These are phyloP conservation scores for Geotrichum histeridarum DNA, from an alignment of 1,139 yeast genomes.

Conservation along the genomic window DNA sequence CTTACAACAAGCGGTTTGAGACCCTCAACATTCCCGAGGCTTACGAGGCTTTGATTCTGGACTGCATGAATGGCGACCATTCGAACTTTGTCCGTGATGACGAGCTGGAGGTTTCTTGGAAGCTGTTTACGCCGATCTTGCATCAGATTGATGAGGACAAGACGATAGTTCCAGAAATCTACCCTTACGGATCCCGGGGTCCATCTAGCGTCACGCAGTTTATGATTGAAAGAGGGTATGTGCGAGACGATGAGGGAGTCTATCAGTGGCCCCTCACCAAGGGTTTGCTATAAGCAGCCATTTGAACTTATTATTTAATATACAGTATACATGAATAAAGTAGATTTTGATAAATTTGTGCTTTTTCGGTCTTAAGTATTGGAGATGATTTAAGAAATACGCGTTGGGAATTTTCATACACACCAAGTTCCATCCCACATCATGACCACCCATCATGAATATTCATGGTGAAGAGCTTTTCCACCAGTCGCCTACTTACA, in stretches of 20 bases:
- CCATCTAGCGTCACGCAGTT: slow-evolving; percentile 62
- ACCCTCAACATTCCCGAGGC: slow-evolving; percentile 83
- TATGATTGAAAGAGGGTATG: slow-evolving; percentile 65
- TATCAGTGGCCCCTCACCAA: too few relatives aligned
- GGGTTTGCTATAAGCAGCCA: too few relatives aligned
- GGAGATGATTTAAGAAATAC: too few relatives aligned
- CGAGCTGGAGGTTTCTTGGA: slow-evolving; percentile 92
- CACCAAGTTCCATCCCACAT: neutral
- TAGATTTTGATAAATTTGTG: too few relatives aligned
- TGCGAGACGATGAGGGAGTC: slow-evolving; percentile 41
- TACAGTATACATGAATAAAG: too few relatives aligned
- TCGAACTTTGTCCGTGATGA: slow-evolving; percentile 97
- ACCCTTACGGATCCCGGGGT: slow-evolving; percentile 90
- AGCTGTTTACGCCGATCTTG: slow-evolving; percentile 83
- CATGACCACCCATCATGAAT: neutral
- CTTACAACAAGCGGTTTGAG: slow-evolving; percentile 77
- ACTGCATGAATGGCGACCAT: slow-evolving; percentile 86
- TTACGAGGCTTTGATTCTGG: slow-evolving; percentile 90
- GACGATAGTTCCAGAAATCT: slow-evolving; percentile 51
- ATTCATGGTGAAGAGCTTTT: slow-evolving; percentile 21
- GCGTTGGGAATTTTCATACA: too few relatives aligned
- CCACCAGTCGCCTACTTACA: slow-evolving; percentile 22
- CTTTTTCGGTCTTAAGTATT: too few relatives aligned
- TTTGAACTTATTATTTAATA: too few relatives aligned
- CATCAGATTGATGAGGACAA: slow-evolving; percentile 61